These are phyloP conservation scores for Dorcoceras hygrometricum DNA, from an alignment of 257 asterid species.

Conservation along the genomic window DNA sequence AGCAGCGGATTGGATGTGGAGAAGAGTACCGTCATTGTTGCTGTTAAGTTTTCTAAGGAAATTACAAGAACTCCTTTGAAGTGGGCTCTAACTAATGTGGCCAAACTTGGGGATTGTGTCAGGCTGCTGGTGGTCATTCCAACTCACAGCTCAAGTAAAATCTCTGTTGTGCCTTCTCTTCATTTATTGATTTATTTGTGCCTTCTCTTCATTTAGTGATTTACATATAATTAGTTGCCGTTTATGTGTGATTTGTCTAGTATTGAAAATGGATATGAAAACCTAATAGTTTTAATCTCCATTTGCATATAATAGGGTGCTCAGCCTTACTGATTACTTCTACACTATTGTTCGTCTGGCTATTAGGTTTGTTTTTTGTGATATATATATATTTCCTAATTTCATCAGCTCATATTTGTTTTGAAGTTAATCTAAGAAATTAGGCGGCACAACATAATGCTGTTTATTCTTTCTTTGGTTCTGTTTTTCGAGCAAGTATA, in stretches of 20 bases:
- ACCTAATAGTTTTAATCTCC: background rate
- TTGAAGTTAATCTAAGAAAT: background rate
- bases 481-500: background rate
- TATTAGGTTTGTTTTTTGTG: background rate
- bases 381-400: too few relatives aligned
- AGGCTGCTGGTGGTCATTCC: constrained; percentile 67
- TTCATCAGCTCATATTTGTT: background rate
- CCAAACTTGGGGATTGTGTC: constrained; percentile 62
- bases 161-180: background rate
- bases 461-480: background rate
- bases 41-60: constrained; percentile 62
- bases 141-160: constrained; percentile 51
- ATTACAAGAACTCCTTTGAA: constrained; percentile 60
- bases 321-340: background rate
- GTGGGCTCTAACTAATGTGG: constrained; percentile 86
- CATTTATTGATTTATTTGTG: background rate
- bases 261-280: background rate
- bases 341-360: background rate
- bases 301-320: background rate
- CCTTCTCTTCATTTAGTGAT: constrained; percentile 2
- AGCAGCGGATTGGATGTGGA: constrained; percentile 33
- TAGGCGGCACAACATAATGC: background rate
- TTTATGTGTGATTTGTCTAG: background rate
- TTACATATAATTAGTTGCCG: background rate
- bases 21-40: constrained; percentile 56